Base-by-base conservation (phyloP, 768 basidiomycete genomes). In the Psilocybe tampanensis region DNA sequence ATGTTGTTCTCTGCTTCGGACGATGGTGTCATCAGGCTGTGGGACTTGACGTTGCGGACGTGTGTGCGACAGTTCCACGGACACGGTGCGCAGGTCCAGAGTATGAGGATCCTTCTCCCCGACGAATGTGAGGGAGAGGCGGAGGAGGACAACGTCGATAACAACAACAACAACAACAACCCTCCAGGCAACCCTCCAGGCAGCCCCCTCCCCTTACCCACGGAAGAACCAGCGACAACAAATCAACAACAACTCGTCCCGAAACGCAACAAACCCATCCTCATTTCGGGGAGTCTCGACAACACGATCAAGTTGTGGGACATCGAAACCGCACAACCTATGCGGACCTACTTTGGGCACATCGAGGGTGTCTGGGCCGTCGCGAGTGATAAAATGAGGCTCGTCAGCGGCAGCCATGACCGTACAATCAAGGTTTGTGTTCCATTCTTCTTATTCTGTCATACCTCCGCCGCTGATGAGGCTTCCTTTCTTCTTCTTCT, bases 291-390 rank as follows among this genome's bases (percentile, higher is more conserved):
- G 2, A 89, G 90, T 66, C 77, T 97, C 62, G 95, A 98, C 69
- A 97, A 98, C 68, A 98, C 95, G 26, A 88, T 98, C 75, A 94
- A 92, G 70, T 66, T 95, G 41, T 99, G 97, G 97, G 94, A 98
- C 66, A 85, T 98, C 23, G 93, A 95, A 64, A 84, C 87, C 1
- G 94, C 89, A 39, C 85, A 88, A 65, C 80, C 86, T 21, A 75
- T 83, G 47, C 79, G 84, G 66, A 98, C 97, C 41, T 81, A 95
- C 60, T 99, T 99, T 70, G 97, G 95, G 1, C 95, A 98, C 70
- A 95, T 98, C 64, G 97, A 99, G 69, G 97, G 97, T 52, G 94
- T 99, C 17, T 99, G 97, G 97, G 88, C 87, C 2, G 90, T 98
- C 26, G 94, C 94, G 21, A 87, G 89, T 62, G 95, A 99, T 71